Base-by-base conservation (phyloP, 2,329 filamentous ascomycete species). In the Trichoderma gracile region DNA sequence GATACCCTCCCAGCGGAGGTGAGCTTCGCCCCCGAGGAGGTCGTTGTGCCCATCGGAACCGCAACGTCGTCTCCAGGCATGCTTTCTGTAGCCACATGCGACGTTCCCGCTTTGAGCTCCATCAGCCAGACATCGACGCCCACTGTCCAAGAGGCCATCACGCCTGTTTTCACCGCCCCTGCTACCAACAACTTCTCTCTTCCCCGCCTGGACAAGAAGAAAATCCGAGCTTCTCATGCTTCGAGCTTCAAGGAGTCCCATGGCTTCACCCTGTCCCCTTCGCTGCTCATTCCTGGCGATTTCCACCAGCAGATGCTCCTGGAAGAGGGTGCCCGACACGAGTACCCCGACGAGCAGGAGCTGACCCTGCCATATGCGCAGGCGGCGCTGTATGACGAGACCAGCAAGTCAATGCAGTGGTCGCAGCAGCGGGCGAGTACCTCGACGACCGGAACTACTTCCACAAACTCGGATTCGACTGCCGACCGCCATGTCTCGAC, bases 201-300 rank as follows among this genome's bases (percentile, higher is more conserved):
- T 45, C 82, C 82, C 0, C 77, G 78, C 21, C 68, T 68, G 14
- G 76, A 78, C 67, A 73, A 53, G 72, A 82, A 67, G 72, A 72
- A 45, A 55, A 66, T 47, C 25, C 72, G 72, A 42, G 74, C 76
- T 27, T 85, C 85, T 3, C 78, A 79, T 15, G 78, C 80, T 0
- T 83, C 81, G 2, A 86, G 80, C 71, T 87, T 85, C 72, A 82
- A 82, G 69, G 86, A 88, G 71, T 82, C 81, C 0, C 82, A 87
- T 63, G 84, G 82, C 15, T 87, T 87, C 70, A 80, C 78, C 47
- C 74, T 88, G 40, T 88, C 86, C 8, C 86, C 86, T 0, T 84
- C 84, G 3, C 78, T 89, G n/a, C 78, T 89, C 56, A 86, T 89
- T 60, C 86, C 86, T 14, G 75, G 78, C 53, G 86, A 89, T 58